Evolutionary conservation across 73 alveolate genomes (phyloP).

Genomic region (Uronychia setigera): DNA sequence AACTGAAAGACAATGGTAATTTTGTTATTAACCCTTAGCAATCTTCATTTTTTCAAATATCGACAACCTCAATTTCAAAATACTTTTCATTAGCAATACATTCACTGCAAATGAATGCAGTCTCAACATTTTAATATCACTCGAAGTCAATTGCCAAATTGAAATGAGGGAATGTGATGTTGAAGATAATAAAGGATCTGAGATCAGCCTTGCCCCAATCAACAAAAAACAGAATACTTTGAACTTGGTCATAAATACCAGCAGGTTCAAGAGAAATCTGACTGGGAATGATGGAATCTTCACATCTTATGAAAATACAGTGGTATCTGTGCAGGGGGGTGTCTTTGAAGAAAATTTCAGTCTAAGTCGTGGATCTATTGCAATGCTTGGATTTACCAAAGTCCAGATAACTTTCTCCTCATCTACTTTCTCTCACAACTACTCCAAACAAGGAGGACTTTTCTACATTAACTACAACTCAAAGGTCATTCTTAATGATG

Average conservation of each 20-base stretch:
- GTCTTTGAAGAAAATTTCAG: not conserved
- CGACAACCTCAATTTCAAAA: too few species aligned
- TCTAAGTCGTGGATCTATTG: not conserved
- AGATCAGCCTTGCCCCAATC: not conserved
- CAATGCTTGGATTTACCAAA: not conserved
- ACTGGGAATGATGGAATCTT: not conserved
- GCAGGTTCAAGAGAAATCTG: not conserved
- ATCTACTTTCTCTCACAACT: not conserved
- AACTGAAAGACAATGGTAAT: too few species aligned
- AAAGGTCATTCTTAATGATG: not conserved
- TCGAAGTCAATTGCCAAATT: not conserved
- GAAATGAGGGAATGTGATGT: not conserved
- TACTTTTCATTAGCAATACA: too few species aligned
- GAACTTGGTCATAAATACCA: not conserved
- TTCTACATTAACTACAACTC: not conserved
- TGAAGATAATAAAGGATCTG: not conserved
- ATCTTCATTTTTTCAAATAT: too few species aligned
- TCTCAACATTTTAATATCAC: too few species aligned
- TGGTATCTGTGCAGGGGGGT: not conserved
- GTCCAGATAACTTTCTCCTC: not conserved
- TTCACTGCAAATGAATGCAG: too few species aligned
- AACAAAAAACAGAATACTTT: not conserved
- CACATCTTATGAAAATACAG: not conserved
- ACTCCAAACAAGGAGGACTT: not conserved
- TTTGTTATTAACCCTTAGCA: too few species aligned